Base-by-base conservation (phyloP, 108 stramenopile species). In the Conticribra guillardii region DNA sequence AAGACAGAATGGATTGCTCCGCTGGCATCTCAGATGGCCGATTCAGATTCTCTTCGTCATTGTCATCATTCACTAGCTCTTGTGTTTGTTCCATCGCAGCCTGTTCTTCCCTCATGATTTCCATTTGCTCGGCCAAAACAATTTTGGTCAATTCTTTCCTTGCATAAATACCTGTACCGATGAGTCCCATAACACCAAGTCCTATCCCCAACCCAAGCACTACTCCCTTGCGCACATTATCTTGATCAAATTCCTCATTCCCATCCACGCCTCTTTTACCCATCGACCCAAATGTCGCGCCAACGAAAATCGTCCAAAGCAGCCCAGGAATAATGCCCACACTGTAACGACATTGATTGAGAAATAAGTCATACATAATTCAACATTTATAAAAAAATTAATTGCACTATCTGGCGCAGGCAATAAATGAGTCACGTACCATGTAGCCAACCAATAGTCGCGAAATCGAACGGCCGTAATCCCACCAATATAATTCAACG, bases 401-500 rank as follows among this genome's bases (percentile, higher is more conserved):
- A 11, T 4, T 17, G 37, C 19, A 60, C 19, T 15, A 28, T 17
- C 47, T 48, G 19, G 2, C 14, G 14, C 11, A 37, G 0, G 14
- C 60, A 44, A 0, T 23, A 0, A 5, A 1, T 46, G 18, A 45
- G 2, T 47, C 30, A 31, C 71, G 55, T 45, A 72, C 72, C 64
- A 79, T 31, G 78, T 79, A 26, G 78, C 45, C 70, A 57, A 46
- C 64, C 59, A 79, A 41, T 79, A 79, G 19, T 60, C 41, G 0
- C 44, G 19, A 50, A 72, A 79, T 21, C 53, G 49, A 21, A 81
- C 55, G 1, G 69, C 75, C 30, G 70, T 76, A 2, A 81, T 81
- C 14, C 80, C 80, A 5, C 80, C 80, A 45, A 81, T 81, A 60
- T 81, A 81, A 52, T 81, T 81, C 62, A 81, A 34, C 1, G 80